These are phyloP conservation scores for Xylaria sp. DNA, from an alignment of 2,329 filamentous ascomycete species.

Conservation along the genomic window DNA sequence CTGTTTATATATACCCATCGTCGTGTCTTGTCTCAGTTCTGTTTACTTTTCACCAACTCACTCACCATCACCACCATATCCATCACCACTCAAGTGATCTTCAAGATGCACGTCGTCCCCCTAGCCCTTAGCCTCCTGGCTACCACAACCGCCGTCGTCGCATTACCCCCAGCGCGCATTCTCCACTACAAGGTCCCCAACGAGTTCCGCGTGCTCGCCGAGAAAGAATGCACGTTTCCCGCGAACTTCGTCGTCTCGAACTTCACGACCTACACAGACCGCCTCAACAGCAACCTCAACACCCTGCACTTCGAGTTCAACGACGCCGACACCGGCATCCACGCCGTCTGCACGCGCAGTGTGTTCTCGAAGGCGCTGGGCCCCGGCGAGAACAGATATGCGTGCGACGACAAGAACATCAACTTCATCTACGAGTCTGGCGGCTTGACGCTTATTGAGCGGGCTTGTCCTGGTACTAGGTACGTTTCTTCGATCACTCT, in stretches of 20 bases:
- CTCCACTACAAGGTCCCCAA: constrained; percentile 26
- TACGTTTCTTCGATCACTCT: constrained; percentile 12
- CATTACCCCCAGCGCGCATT: constrained; percentile 18
- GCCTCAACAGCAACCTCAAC: constrained; percentile 18
- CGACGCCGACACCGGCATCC: constrained; percentile 27
- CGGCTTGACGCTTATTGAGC: constrained; percentile 28
- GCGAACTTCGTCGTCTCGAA: constrained; percentile 25
- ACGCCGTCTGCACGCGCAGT: constrained; percentile 27
- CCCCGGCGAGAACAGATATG: constrained; percentile 24
- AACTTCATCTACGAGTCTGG: constrained; percentile 31
- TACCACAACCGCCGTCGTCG: constrained; percentile 14
- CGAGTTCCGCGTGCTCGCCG: constrained; percentile 19
- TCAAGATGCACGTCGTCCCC: constrained; percentile 20
- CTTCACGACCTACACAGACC: constrained; percentile 25
- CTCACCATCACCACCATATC: not conserved
- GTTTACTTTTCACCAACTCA: too few species aligned
- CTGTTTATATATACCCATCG: too few species aligned
- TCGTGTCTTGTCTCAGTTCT: too few species aligned
- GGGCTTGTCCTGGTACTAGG: constrained; percentile 26
- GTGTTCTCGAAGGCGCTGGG: constrained; percentile 25
- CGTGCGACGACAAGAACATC: constrained; percentile 26
- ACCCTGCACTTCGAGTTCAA: constrained; percentile 25
- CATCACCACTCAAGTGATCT: too few species aligned
- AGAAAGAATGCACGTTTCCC: constrained; percentile 24
- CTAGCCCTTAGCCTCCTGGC: constrained; percentile 24